Conservation (phyloP, 2,329 filamentous ascomycete genomes). For the Annulohypoxylon truncatum region DNA sequence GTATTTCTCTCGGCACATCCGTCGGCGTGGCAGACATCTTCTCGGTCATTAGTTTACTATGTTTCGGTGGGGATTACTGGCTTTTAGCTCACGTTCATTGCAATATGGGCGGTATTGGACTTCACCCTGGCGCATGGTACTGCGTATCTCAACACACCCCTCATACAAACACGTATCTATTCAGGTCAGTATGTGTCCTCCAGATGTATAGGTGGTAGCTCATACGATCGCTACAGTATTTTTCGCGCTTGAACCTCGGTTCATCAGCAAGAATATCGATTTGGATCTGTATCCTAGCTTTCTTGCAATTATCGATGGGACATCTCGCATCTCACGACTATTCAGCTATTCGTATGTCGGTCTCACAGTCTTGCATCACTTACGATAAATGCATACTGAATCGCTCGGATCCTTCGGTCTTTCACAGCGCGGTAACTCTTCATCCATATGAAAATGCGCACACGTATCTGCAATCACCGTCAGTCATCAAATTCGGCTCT, state of each 20-base stretch:
- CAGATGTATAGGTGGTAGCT: not conserved
- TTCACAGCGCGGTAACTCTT: slow-evolving; percentile 9
- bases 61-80: not conserved
- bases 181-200: not conserved
- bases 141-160: slow-evolving; percentile 1
- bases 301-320: not conserved
- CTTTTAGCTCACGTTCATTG: slow-evolving; percentile 11
- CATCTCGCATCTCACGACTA: slow-evolving; percentile 19
- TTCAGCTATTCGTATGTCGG: not conserved
- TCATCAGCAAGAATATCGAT: not conserved
- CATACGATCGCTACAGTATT: slow-evolving; percentile 23
- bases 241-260: slow-evolving; percentile 16
- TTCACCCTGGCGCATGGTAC: not conserved
- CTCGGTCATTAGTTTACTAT: not conserved
- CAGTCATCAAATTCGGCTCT: not conserved
- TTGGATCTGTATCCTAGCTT: slow-evolving; percentile 7
- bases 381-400: slow-evolving; percentile 23
- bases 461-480: slow-evolving; percentile 23
- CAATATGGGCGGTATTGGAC: slow-evolving; percentile 11
- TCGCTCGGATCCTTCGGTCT: slow-evolving; percentile 11
- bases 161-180: slow-evolving; percentile 17
- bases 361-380: not conserved
- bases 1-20: not conserved
- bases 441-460: slow-evolving; percentile 3
- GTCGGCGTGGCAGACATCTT: slow-evolving; percentile 11